A percentile compares a stretch with the other conserved stretches of the same genome.
Conservation (phyloP, 1,284 basidiomycete species). For the Schizophyllum amplum region DNA sequence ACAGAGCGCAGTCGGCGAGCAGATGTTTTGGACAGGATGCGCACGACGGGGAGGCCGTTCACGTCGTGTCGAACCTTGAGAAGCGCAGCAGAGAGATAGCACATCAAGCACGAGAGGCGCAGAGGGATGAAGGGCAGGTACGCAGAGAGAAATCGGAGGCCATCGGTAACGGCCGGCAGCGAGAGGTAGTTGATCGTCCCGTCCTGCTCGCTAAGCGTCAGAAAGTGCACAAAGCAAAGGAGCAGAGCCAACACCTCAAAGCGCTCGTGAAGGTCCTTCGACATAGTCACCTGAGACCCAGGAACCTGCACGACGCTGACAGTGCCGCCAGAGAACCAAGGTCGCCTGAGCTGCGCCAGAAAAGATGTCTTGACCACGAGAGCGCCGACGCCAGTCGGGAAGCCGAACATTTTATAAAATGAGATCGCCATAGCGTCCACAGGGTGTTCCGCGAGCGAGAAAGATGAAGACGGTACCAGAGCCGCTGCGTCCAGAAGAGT, state of each 20-base stretch:
- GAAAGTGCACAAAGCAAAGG: not conserved
- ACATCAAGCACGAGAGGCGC: constrained; percentile 56
- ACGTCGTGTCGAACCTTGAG: constrained; percentile 48
- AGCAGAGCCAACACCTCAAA: constrained; percentile 65
- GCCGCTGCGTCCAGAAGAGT: constrained; percentile 76
- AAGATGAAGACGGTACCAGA: constrained; percentile 59
- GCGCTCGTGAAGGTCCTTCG: constrained; percentile 54
- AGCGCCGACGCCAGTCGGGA: constrained; percentile 78
- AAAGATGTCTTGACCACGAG: constrained; percentile 68
- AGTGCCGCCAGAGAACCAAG: constrained; percentile 81
- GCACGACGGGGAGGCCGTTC: constrained; percentile 48
- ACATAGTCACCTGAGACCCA: constrained; percentile 54
- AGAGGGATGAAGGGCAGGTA: constrained; percentile 72
- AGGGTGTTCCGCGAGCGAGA: constrained; percentile 56
- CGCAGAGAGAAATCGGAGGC: constrained; percentile 63
- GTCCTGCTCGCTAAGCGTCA: constrained; percentile 32
- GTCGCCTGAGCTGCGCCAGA: constrained; percentile 48
- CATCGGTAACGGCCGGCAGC: constrained; percentile 67
- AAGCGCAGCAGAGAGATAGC: constrained; percentile 48
- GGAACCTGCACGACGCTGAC: constrained; percentile 78
- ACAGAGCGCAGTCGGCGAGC: constrained; percentile 9
- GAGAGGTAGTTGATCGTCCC: constrained; percentile 77
- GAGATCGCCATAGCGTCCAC: constrained; percentile 78
- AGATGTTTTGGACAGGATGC: constrained; percentile 55
- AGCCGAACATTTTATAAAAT: constrained; percentile 88